These are phyloP conservation scores for Spathaspora sp. DNA, from an alignment of 805 yeast species.

Conservation along the genomic window DNA sequence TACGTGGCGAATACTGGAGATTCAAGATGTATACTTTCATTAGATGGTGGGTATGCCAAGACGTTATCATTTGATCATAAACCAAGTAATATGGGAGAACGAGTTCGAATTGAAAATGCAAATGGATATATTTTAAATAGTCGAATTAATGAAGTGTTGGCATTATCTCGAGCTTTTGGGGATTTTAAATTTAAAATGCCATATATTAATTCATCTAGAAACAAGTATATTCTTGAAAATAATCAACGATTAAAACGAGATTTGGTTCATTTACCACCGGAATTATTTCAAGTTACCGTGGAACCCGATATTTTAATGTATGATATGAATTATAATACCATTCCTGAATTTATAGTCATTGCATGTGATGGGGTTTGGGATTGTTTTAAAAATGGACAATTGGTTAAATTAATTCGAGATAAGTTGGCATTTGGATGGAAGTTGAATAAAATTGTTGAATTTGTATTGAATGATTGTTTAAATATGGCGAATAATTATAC, in stretches of 20 bases:
- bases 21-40: conserved; percentile 60
- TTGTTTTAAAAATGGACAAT: conserved; percentile 50
- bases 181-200: conserved; percentile 42
- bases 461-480: conserved; percentile 61
- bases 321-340: conserved; percentile 18
- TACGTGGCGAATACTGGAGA: conserved; percentile 74
- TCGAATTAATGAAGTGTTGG: conserved; percentile 41
- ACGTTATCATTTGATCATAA: conserved; percentile 44
- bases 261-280: conserved; percentile 38
- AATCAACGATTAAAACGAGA: conserved; percentile 18
- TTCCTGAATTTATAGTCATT: conserved; percentile 36
- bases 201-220: conserved; percentile 25
- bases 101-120: conserved; percentile 40
- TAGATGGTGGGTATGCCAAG: conserved; percentile 64
- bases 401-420: conserved; percentile 53
- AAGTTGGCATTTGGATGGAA: conserved; percentile 55
- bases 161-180: conserved; percentile 43
- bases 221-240: conserved; percentile 26
- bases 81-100: conserved; percentile 40
- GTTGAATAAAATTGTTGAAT: conserved; percentile 55
- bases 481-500: conserved; percentile 69
- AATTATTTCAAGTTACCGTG: conserved; percentile 38
- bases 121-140: conserved; percentile 34
- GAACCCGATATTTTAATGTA: conserved; percentile 42
- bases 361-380: conserved; percentile 50